Percentiles rank a stretch among this genome's conserved stretches.
Evolutionary conservation across 331 rosid species (phyloP).

Genomic region (Acacia pycnantha): DNA sequence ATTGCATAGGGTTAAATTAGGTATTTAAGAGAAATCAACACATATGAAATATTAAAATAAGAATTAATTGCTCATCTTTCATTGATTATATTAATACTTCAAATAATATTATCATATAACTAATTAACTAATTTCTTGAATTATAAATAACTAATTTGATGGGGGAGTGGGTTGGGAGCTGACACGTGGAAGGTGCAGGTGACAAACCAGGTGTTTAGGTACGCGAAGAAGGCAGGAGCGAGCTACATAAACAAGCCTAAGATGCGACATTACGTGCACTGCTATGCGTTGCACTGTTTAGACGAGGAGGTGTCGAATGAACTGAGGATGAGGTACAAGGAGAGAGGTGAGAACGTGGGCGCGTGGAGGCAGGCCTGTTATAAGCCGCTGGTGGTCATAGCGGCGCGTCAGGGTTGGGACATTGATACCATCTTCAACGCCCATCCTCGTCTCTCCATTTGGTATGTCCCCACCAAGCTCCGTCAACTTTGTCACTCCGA

Average conservation of each 20-base stretch:
- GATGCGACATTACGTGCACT: constrained; percentile 96
- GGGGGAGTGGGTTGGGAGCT: background rate
- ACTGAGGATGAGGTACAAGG: constrained; percentile 69
- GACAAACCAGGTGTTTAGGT: constrained; percentile 92
- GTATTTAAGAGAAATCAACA: too few relatives aligned
- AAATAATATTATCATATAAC: too few relatives aligned
- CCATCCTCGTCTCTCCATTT: constrained; percentile 79
- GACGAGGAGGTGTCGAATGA: constrained; percentile 76
- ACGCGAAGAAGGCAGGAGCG: constrained; percentile 87
- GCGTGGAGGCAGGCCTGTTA: constrained; percentile 94
- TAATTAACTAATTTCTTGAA: too few relatives aligned
- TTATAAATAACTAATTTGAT: too few relatives aligned
- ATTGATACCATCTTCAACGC: constrained; percentile 88
- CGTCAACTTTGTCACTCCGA: constrained; percentile 94
- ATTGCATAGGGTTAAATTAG: too few relatives aligned
- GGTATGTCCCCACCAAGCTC: constrained; percentile 96
- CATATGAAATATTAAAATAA: too few relatives aligned
- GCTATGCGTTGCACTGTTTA: constrained; percentile 91
- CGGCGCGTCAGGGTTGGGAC: constrained; percentile 92
- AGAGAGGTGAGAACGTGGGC: constrained; percentile 87
- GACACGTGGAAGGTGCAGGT: constrained; percentile 49
- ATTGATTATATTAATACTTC: too few relatives aligned
- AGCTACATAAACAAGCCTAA: constrained; percentile 96
- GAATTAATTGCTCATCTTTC: too few relatives aligned
- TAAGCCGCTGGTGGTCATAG: constrained; percentile 72